Evolutionary conservation across 768 basidiomycete species (phyloP).

Genomic region (Mycena sanguinolenta): DNA sequence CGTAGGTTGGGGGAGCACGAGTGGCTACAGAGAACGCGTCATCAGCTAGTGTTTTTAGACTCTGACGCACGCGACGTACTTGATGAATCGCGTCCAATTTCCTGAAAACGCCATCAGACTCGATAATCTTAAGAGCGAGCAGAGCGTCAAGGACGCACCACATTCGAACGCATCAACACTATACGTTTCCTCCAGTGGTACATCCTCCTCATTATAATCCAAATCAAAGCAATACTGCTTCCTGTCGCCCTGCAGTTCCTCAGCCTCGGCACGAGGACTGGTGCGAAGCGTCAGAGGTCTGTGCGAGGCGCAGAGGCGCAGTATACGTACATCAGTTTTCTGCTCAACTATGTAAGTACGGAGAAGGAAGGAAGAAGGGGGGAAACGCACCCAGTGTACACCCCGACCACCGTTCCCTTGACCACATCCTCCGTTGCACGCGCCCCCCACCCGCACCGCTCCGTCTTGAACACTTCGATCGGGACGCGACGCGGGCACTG

Average conservation of each 20-base stretch:
- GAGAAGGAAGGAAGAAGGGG: background rate
- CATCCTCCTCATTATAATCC: constrained; percentile 34
- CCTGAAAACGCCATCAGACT: constrained; percentile 23
- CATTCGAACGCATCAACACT: constrained; percentile 26
- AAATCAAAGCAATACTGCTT: constrained; percentile 39
- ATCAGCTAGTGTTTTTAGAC: background rate
- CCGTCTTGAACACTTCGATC: constrained; percentile 43
- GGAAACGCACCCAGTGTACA: constrained; percentile 42
- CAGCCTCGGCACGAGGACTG: constrained; percentile 24
- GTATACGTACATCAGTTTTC: constrained; percentile 30
- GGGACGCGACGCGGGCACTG: constrained; percentile 40
- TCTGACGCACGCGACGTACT: constrained; percentile 32
- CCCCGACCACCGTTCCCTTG: constrained; percentile 39
- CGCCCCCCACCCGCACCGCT: constrained; percentile 42
- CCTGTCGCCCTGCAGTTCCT: constrained; percentile 8
- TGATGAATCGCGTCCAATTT: constrained; percentile 47
- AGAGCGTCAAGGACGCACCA: constrained; percentile 16
- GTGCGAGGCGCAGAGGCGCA: background rate
- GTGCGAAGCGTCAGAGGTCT: background rate
- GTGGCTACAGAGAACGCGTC: constrained; percentile 32
- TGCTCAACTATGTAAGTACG: background rate
- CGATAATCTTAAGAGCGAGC: too few species aligned
- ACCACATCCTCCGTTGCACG: constrained; percentile 34
- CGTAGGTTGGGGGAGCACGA: constrained; percentile 41
- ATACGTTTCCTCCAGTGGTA: background rate